Evolutionary conservation across 225 moss, liverwort and hornwort species (phyloP).

Genomic region (Climacium dendroides): DNA sequence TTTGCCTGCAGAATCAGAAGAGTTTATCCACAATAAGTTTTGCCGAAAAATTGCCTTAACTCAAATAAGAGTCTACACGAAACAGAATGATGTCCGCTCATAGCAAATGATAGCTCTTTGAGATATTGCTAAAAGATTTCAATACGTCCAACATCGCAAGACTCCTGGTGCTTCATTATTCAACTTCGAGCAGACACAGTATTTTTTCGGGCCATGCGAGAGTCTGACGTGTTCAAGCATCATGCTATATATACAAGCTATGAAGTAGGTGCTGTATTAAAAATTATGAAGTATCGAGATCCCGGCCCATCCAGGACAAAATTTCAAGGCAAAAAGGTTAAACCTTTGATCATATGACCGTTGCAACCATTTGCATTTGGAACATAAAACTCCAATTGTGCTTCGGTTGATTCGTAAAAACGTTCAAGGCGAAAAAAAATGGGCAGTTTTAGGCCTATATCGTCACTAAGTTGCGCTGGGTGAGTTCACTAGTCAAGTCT

Average conservation of each 20-base stretch:
- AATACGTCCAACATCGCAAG: not conserved
- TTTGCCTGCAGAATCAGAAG: conserved; percentile 38
- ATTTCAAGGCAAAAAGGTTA: not conserved
- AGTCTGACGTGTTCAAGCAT: not conserved
- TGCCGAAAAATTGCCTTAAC: not conserved
- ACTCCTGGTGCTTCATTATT: not conserved
- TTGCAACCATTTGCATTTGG: not conserved
- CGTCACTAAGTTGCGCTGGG: not conserved
- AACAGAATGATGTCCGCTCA: not conserved
- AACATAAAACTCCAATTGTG: not conserved
- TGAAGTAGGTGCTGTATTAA: not conserved
- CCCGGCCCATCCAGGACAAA: not conserved
- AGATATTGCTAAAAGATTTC: not conserved
- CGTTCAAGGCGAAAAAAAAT: not conserved
- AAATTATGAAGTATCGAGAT: not conserved
- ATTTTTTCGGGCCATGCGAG: not conserved
- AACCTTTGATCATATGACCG: not conserved
- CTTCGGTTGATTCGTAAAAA: not conserved
- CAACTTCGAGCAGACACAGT: not conserved
- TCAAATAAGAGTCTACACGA: not conserved
- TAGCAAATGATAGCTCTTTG: not conserved
- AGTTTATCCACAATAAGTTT: not conserved
- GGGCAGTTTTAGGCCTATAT: not conserved
- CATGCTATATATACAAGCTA: not conserved
- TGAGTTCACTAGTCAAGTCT: not conserved